Percentiles rank a stretch among this genome's conserved stretches.
phyloP scores from a whole-genome alignment of 768 basidiomycete species.

The Suillus sp. region DNA sequence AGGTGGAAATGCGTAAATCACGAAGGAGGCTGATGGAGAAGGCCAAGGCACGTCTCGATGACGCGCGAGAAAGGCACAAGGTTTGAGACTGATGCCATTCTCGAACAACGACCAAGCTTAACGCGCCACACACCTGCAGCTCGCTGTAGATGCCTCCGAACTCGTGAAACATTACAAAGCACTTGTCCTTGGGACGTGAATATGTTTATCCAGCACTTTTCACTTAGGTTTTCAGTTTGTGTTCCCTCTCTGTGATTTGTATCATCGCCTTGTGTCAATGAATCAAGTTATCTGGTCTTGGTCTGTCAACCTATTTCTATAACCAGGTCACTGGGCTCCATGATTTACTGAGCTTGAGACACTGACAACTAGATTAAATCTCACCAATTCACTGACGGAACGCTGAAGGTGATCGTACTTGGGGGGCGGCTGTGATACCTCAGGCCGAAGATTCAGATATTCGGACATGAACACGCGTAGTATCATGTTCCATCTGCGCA shows the following conservation, averaged over 20 bases:
- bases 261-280: not conserved
- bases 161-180: constrained; percentile 47
- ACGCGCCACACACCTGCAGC: constrained; percentile 23
- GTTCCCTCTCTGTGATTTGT: not conserved
- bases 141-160: constrained; percentile 40
- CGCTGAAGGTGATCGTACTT: constrained; percentile 34
- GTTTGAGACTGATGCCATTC: constrained; percentile 20
- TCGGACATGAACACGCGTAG: constrained; percentile 87
- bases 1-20: constrained; percentile 34
- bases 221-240: not conserved
- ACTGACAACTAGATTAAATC: constrained; percentile 17
- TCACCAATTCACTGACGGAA: constrained; percentile 51
- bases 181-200: constrained; percentile 25
- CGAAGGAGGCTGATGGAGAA: constrained; percentile 36
- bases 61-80: constrained; percentile 42
- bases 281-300: not conserved
- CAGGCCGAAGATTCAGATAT: constrained; percentile 74
- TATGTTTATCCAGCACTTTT: not conserved
- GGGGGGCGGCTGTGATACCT: constrained; percentile 34
- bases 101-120: not conserved
- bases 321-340: constrained; percentile 8
- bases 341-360: not conserved
- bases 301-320: not conserved
- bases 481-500: constrained; percentile 89
- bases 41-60: constrained; percentile 37